Evolutionary conservation across 108 stramenopile species (phyloP), one percentile per base, ranked within the genome.

Genomic region (Skeletonema tropicum): DNA sequence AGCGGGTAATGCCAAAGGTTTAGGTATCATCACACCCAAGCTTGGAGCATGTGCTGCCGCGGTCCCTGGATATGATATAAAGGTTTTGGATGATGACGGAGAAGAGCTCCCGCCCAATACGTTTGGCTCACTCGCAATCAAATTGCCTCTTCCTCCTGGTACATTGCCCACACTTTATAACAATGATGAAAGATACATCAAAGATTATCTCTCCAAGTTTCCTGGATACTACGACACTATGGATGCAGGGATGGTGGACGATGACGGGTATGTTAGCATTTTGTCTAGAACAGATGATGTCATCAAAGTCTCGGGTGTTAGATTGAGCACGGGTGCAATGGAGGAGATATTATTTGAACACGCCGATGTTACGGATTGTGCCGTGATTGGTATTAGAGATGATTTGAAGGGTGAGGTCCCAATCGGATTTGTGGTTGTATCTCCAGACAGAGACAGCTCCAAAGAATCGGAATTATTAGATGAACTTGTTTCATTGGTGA

Each of bases 211-310:
- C 60, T 38, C 69, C 7, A 77, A 75, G 31, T 85, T 70, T 70
- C 85, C 89, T 5, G 93, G 93, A 15, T 92, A 88, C 71, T 89
- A 91, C 58, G 79, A 77, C 17, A 85, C 90, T 12, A 90, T 89
- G 30, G 92, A 95, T 76, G 75, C 87, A 3, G 90, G 88, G 5
- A 75, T 82, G 46, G 38, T 88, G 29, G 91, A 95, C 68, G 87
- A 87, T 33, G 80, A 91, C 72, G 94, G 94, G 11, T 91, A 91
- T 74, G 68, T 91, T 42, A 79, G 77, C 38, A 84, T 95, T 55
- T 87, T 92, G 90, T 81, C 87, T 23, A 73, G 94, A 42, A 85
- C 85, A 0, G 92, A 92, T 49, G 94, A 95, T 65, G 74, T 89
- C 0, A 92, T 94, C 60, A 90, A 90, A 30, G 85, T 87, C 30